phyloP scores from a whole-genome alignment of 148 eudicot genomes.

The Camellia japonica region DNA sequence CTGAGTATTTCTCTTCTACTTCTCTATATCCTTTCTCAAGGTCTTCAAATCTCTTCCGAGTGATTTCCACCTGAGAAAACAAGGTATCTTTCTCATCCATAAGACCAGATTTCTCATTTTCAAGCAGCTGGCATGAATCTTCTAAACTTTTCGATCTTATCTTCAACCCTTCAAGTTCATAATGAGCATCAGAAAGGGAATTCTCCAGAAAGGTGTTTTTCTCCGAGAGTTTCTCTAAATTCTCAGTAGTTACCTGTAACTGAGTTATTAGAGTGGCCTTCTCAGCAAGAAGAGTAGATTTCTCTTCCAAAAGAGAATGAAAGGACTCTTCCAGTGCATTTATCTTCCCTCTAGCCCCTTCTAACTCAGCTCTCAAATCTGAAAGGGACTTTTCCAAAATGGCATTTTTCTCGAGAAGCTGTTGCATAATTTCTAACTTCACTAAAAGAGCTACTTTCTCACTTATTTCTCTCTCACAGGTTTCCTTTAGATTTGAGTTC shows the following conservation, averaged over 20 bases:
- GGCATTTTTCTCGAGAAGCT: slow-evolving; percentile 72
- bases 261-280: slow-evolving; percentile 60
- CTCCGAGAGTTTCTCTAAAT: slow-evolving; percentile 67
- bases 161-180: slow-evolving; percentile 73
- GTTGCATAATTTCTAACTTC: slow-evolving; percentile 68
- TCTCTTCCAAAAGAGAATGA: slow-evolving; percentile 60
- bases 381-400: slow-evolving; percentile 74
- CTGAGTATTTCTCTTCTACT: slow-evolving; percentile 51
- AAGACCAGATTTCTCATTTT: slow-evolving; percentile 58
- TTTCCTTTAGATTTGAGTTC: slow-evolving; percentile 55
- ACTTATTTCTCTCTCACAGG: slow-evolving; percentile 46
- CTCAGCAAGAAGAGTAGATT: slow-evolving; percentile 55
- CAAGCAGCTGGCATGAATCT: slow-evolving; percentile 62
- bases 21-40: slow-evolving; percentile 51
- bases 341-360: slow-evolving; percentile 63
- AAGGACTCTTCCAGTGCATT: slow-evolving; percentile 64
- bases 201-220: slow-evolving; percentile 68
- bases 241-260: slow-evolving; percentile 61
- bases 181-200: slow-evolving; percentile 70
- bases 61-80: slow-evolving; percentile 48
- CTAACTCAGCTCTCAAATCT: slow-evolving; percentile 64
- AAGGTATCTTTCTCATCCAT: slow-evolving; percentile 51
- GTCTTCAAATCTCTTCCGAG: slow-evolving; percentile 49
- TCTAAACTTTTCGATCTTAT: slow-evolving; percentile 62
- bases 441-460: slow-evolving; percentile 61